Evolutionary conservation across 306 rosid species (phyloP).

Genomic region (Rosa rugosa): DNA sequence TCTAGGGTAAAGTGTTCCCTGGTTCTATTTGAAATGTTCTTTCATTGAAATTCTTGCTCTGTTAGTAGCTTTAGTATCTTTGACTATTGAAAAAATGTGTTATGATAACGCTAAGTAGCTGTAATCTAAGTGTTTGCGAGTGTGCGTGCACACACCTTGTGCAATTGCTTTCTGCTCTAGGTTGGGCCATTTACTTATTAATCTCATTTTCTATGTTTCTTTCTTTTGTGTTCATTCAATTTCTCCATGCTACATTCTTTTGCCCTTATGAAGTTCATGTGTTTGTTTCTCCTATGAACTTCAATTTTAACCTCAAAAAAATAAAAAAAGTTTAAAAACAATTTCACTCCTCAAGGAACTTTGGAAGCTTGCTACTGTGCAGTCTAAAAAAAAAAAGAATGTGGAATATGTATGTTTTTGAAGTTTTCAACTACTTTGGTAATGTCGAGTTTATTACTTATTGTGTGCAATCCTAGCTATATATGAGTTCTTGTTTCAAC

Average conservation of each 20-base stretch:
- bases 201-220: not conserved
- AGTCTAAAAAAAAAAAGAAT: not conserved
- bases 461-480: not conserved
- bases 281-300: not conserved
- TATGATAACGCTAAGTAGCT: not conserved
- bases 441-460: not conserved
- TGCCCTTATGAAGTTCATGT: not conserved
- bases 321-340: not conserved
- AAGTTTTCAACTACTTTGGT: not conserved
- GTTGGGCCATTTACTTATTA: not conserved
- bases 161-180: not conserved
- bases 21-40: conserved; percentile 13
- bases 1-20: conserved; percentile 60
- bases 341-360: not conserved
- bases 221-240: not conserved
- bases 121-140: not conserved
- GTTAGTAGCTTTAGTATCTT: not conserved
- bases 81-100: not conserved
- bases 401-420: not conserved
- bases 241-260: not conserved
- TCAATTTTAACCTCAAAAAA: not conserved
- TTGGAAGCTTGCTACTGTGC: not conserved
- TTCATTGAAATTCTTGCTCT: not conserved
- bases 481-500: not conserved
- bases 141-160: not conserved